Conservation (phyloP, 768 basidiomycete genomes). For the Amanita exitialis region DNA sequence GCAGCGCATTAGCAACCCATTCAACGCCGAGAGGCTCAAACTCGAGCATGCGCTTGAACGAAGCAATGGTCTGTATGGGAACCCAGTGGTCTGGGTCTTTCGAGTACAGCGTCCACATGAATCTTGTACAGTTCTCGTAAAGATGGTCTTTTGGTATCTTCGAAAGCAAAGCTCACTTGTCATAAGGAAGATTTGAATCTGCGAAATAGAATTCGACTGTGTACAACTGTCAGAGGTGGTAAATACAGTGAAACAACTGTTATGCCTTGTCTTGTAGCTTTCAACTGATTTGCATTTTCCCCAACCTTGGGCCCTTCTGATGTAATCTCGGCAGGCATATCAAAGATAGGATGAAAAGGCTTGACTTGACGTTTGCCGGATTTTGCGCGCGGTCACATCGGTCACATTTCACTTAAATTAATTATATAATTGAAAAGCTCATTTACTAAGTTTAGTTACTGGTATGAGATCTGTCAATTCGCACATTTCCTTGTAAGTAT, state of each 20-base stretch:
- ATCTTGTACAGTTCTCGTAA: slow-evolving; percentile 32
- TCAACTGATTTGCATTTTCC: slow-evolving; percentile 32
- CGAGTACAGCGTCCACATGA: slow-evolving; percentile 89
- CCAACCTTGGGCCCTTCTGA: slow-evolving; percentile 8
- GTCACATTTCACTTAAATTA: too few species aligned
- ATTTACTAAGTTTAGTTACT: too few species aligned
- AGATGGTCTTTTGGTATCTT: background rate
- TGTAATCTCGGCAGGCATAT: slow-evolving; percentile 2
- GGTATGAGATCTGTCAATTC: too few species aligned
- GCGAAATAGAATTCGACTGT: slow-evolving; percentile 95
- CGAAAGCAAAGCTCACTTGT: slow-evolving; percentile 43
- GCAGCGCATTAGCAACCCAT: slow-evolving; percentile 68
- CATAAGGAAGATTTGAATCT: slow-evolving; percentile 90
- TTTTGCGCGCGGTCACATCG: background rate
- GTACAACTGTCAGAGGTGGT: background rate
- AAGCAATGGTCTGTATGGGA: slow-evolving; percentile 74
- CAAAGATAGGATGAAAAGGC: background rate
- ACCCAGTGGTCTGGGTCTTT: slow-evolving; percentile 85
- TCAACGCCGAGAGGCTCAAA: slow-evolving; percentile 47
- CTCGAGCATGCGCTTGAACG: slow-evolving; percentile 93
- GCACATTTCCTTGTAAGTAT: background rate
- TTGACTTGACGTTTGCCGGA: background rate
- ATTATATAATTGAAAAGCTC: too few species aligned
- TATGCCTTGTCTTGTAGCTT: slow-evolving; percentile 46
- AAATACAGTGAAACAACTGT: background rate